Evolutionary conservation across 176 grass and related monocot species (phyloP).

Genomic region (Phoenix roebelenii): DNA sequence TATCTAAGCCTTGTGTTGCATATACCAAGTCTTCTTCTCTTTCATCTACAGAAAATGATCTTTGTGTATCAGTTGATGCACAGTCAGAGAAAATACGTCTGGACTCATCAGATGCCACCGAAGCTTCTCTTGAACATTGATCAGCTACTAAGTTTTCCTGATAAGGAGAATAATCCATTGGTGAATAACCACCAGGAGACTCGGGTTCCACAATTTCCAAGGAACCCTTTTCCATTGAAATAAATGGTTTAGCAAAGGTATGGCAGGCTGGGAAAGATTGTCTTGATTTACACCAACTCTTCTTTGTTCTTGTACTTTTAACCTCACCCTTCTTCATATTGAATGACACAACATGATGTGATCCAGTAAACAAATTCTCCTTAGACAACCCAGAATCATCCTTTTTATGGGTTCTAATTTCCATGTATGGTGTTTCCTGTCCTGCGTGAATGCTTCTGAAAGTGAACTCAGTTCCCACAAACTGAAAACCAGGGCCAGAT

Average conservation of each 20-base stretch:
- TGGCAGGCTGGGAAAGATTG: slow-evolving; percentile 28
- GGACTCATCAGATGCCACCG: slow-evolving; percentile 1
- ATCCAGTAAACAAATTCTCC: slow-evolving; percentile 48
- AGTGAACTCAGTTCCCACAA: slow-evolving; percentile 26
- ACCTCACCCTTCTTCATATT: slow-evolving; percentile 36
- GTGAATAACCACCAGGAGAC: slow-evolving; percentile 15
- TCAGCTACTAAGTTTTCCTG: neutral
- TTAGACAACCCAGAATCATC: slow-evolving; percentile 29
- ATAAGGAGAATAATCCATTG: slow-evolving; percentile 24
- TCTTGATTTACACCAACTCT: slow-evolving; percentile 36
- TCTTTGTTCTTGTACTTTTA: slow-evolving; percentile 53
- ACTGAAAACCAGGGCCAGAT: slow-evolving; percentile 19
- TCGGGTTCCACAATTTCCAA: slow-evolving; percentile 13
- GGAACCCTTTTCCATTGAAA: slow-evolving; percentile 8
- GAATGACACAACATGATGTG: slow-evolving; percentile 34
- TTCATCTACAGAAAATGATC: slow-evolving; percentile 22
- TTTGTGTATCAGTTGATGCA: slow-evolving; percentile 19
- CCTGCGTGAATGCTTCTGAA: slow-evolving; percentile 16
- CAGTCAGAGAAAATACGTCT: neutral
- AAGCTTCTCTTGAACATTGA: neutral
- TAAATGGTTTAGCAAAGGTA: slow-evolving; percentile 17
- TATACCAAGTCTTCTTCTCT: slow-evolving; percentile 29
- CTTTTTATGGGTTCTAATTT: slow-evolving; percentile 28
- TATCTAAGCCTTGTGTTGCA: slow-evolving; percentile 46
- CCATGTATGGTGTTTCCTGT: slow-evolving; percentile 9